Conservation (phyloP, 495 filamentous ascomycete species). For the Polyplosphaeria fusca region DNA sequence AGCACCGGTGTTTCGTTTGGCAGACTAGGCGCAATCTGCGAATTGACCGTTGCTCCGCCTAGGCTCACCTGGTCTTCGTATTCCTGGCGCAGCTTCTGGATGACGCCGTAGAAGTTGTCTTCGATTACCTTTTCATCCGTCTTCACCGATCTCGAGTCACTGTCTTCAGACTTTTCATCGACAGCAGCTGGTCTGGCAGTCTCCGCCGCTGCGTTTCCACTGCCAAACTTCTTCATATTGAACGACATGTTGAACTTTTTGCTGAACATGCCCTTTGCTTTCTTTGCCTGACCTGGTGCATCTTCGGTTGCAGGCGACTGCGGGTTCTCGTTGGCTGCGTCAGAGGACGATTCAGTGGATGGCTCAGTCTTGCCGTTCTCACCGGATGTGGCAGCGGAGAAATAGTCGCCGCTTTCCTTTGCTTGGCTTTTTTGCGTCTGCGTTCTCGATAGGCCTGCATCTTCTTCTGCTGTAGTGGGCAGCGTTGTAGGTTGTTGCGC, state of each 20-base stretch:
- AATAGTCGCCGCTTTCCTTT: conserved; percentile 61
- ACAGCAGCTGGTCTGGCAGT: conserved; percentile 65
- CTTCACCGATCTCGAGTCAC: conserved; percentile 56
- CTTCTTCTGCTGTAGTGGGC: conserved; percentile 53
- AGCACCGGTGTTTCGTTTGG: conserved; percentile 83
- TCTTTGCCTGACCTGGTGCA: conserved; percentile 71
- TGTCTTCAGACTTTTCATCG: conserved; percentile 83
- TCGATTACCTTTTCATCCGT: conserved; percentile 78
- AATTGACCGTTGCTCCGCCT: conserved; percentile 43
- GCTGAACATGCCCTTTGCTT: conserved; percentile 65
- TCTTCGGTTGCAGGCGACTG: conserved; percentile 38
- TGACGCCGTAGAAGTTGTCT: conserved; percentile 73
- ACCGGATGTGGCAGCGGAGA: conserved; percentile 47
- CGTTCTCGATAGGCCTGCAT: conserved; percentile 43
- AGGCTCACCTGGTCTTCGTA: conserved; percentile 70
- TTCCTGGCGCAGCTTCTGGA: conserved; percentile 72
- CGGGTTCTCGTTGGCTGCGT: conserved; percentile 8
- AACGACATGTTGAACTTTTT: conserved; percentile 87
- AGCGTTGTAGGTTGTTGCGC: conserved; percentile 41
- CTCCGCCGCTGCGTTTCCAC: conserved; percentile 62
- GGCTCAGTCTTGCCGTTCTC: conserved; percentile 13
- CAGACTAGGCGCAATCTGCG: conserved; percentile 70
- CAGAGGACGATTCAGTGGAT: conserved; percentile 17
- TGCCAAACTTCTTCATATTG: conserved; percentile 73
- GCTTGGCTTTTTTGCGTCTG: conserved; percentile 46